phyloP scores from a whole-genome alignment of 768 basidiomycete species.

The Hydnomerulius pinastri region DNA sequence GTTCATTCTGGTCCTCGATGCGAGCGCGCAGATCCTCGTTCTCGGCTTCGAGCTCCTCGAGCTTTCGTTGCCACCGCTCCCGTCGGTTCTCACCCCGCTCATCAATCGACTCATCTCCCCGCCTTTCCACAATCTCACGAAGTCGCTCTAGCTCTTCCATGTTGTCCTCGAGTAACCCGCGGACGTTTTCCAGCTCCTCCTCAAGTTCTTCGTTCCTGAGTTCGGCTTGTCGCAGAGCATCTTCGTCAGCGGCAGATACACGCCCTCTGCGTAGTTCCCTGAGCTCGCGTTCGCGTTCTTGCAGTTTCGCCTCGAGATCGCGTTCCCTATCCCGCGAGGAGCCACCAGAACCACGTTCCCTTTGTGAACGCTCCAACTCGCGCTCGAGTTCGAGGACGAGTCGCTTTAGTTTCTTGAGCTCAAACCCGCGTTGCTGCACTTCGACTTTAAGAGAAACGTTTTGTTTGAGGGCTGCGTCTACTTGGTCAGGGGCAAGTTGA shows the following conservation, averaged over 20 bases:
- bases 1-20: constrained; percentile 59
- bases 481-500: constrained; percentile 87
- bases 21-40: constrained; percentile 61
- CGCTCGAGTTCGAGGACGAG: constrained; percentile 81
- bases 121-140: constrained; percentile 64
- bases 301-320: constrained; percentile 76
- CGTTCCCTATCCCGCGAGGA: constrained; percentile 58
- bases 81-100: constrained; percentile 42
- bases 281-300: constrained; percentile 71
- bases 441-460: constrained; percentile 93
- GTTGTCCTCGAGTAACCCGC: constrained; percentile 75
- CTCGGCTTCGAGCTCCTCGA: constrained; percentile 62
- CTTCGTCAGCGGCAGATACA: constrained; percentile 46
- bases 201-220: constrained; percentile 68
- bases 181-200: constrained; percentile 70
- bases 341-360: constrained; percentile 40
- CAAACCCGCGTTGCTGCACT: constrained; percentile 85
- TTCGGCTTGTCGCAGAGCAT: constrained; percentile 55
- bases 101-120: constrained; percentile 43
- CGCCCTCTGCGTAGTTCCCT: constrained; percentile 62
- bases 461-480: constrained; percentile 88
- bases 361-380: constrained; percentile 72
- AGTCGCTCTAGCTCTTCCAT: constrained; percentile 80
- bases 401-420: constrained; percentile 91
- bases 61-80: constrained; percentile 47